phyloP scores from a whole-genome alignment of 176 grass and related monocot genomes.

The Urochloa ruziziensis region DNA sequence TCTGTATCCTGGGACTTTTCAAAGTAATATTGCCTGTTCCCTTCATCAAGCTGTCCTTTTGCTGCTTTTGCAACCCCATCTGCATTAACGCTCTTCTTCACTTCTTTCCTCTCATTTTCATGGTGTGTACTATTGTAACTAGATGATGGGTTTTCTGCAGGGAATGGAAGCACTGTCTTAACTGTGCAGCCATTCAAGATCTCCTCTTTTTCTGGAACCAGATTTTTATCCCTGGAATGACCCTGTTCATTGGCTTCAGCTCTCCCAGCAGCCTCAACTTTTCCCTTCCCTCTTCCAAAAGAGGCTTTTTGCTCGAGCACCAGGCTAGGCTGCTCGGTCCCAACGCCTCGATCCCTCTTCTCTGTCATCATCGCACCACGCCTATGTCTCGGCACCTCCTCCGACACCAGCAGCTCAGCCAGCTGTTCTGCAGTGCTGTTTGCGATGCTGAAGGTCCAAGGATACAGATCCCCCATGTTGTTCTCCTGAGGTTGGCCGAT shows the following conservation, averaged over 20 bases:
- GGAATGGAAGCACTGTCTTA: constrained; percentile 79
- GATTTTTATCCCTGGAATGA: constrained; percentile 43
- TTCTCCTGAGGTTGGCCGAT: constrained; percentile 34
- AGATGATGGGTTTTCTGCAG: constrained; percentile 53
- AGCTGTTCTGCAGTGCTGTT: constrained; percentile 68
- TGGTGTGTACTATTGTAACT: constrained; percentile 42
- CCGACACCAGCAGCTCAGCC: constrained; percentile 59
- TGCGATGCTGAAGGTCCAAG: constrained; percentile 73
- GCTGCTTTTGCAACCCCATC: constrained; percentile 43
- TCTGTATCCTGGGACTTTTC: constrained; percentile 43
- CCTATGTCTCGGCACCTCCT: constrained; percentile 60
- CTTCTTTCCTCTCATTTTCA: constrained; percentile 48
- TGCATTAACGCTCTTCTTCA: constrained; percentile 47
- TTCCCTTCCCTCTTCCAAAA: constrained; percentile 65
- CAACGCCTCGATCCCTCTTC: constrained; percentile 59
- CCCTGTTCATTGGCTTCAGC: constrained; percentile 34
- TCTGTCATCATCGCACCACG: constrained; percentile 24
- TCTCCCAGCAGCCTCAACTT: constrained; percentile 50
- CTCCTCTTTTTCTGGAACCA: constrained; percentile 67
- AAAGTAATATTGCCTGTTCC: constrained; percentile 37
- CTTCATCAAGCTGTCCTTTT: constrained; percentile 56
- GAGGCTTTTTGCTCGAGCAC: constrained; percentile 44
- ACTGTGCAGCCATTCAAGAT: constrained; percentile 73
- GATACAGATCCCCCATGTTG: constrained; percentile 65
- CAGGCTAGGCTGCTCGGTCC: constrained; percentile 42